Evolutionary conservation across 2,329 filamentous ascomycete genomes (phyloP).

Genomic region (Phoma sp.): DNA sequence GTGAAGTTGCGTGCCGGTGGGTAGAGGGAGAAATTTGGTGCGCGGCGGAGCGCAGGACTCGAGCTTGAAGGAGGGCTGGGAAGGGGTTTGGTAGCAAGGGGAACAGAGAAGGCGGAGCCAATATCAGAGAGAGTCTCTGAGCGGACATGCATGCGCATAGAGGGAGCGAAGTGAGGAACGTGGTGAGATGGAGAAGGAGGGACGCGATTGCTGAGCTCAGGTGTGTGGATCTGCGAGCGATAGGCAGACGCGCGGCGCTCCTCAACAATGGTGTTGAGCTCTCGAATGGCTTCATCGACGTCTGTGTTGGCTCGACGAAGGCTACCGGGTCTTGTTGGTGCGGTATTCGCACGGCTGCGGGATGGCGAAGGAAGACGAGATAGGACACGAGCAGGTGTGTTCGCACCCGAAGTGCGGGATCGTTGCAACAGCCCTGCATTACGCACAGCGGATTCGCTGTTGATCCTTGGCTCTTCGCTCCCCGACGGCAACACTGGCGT

Average conservation of each 20-base stretch:
- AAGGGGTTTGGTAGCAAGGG: conserved; percentile 38
- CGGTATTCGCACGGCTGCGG: conserved; percentile 45
- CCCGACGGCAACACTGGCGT: conserved; percentile 35
- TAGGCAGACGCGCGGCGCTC: conserved; percentile 51
- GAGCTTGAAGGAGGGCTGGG: conserved; percentile 25
- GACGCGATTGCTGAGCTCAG: conserved; percentile 35
- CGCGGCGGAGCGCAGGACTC: conserved; percentile 16
- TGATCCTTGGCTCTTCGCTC: conserved; percentile 31
- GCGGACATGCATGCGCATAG: conserved; percentile 53
- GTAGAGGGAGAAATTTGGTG: conserved; percentile 34
- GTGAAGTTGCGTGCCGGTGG: conserved; percentile 29
- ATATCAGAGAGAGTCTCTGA: conserved; percentile 57
- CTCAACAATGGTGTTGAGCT: conserved; percentile 58
- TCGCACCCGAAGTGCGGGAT: conserved; percentile 33
- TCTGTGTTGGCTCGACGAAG: conserved; percentile 47
- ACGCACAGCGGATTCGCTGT: conserved; percentile 26
- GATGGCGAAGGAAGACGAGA: conserved; percentile 43
- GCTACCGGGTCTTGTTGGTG: conserved; percentile 43
- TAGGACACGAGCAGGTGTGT: conserved; percentile 32
- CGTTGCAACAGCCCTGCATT: conserved; percentile 30
- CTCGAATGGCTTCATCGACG: conserved; percentile 54
- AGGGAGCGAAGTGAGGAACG: conserved; percentile 55
- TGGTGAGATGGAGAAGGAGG: conserved; percentile 48
- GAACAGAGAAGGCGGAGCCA: conserved; percentile 54
- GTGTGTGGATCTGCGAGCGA: conserved; percentile 36